phyloP scores from a whole-genome alignment of 129 eudicot genomes.

The Escallonia herrerae region DNA sequence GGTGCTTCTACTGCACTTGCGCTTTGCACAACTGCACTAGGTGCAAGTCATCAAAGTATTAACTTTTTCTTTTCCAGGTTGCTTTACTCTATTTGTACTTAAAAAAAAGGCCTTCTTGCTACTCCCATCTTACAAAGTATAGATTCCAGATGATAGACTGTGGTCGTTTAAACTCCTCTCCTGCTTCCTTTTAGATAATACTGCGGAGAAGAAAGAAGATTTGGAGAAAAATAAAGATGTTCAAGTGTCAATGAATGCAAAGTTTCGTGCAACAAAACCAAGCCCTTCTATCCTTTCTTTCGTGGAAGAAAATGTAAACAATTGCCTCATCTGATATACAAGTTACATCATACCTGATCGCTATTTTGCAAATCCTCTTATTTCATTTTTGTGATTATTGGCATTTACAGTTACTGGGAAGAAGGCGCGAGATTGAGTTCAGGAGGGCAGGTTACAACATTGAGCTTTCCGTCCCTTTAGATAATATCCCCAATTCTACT shows the following conservation, averaged over 20 bases:
- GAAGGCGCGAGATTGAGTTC: conserved; percentile 80
- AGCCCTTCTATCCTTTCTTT: conserved; percentile 67
- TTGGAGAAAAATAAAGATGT: conserved; percentile 27
- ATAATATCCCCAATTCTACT: conserved; percentile 73
- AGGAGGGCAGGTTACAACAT: conserved; percentile 79
- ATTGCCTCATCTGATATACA: not conserved
- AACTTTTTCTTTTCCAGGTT: not conserved
- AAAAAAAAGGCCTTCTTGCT: not conserved
- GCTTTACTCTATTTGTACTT: not conserved
- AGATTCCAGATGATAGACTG: not conserved
- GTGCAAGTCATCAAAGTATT: not conserved
- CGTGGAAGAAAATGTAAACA: conserved; percentile 78
- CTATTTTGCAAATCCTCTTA: not conserved
- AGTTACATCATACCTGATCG: conserved; percentile 2
- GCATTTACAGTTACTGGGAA: conserved; percentile 66
- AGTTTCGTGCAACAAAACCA: conserved; percentile 88
- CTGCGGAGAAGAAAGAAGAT: conserved; percentile 41
- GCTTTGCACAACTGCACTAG: not conserved
- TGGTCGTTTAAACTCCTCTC: not conserved
- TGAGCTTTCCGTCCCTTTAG: conserved; percentile 76
- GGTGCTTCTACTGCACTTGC: too few relatives aligned
- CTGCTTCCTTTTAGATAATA: conserved; percentile 27
- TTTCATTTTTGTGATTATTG: conserved; percentile 5
- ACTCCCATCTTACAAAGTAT: too few relatives aligned
- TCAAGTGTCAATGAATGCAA: conserved; percentile 78